Evolutionary conservation across 495 filamentous ascomycete genomes (phyloP).

Genomic region (Opeltia flavorubescens): DNA sequence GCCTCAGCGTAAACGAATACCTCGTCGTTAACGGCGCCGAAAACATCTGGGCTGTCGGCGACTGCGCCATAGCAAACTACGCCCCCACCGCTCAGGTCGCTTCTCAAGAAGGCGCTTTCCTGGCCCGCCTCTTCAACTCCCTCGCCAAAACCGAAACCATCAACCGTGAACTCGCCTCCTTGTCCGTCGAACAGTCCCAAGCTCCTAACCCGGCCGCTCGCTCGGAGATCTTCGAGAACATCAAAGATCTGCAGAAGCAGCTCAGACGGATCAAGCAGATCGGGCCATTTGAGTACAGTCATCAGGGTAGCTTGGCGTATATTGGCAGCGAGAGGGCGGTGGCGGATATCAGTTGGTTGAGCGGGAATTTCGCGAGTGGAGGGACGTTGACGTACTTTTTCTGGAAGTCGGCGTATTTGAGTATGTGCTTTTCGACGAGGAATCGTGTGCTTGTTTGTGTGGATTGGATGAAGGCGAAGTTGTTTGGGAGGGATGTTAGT

Average conservation of each 20-base stretch:
- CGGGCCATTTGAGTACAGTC: slow-evolving; percentile 93
- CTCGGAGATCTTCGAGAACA: slow-evolving; percentile 47
- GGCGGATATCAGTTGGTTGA: slow-evolving; percentile 94
- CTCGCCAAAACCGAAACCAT: slow-evolving; percentile 83
- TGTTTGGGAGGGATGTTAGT: slow-evolving; percentile 92
- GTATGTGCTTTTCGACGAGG: slow-evolving; percentile 97
- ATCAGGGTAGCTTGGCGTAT: slow-evolving; percentile 92
- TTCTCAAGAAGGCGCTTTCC: slow-evolving; percentile 87
- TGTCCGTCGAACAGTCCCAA: slow-evolving; percentile 49
- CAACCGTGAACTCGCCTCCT: slow-evolving; percentile 50
- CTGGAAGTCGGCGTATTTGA: slow-evolving; percentile 94
- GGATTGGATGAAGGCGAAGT: slow-evolving; percentile 91
- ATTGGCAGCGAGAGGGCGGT: slow-evolving; percentile 97
- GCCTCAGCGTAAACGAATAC: slow-evolving; percentile 94
- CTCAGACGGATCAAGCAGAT: slow-evolving; percentile 81
- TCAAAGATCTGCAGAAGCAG: slow-evolving; percentile 72
- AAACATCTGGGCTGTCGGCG: slow-evolving; percentile 85
- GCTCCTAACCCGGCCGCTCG: slow-evolving; percentile 43
- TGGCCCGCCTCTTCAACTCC: slow-evolving; percentile 92
- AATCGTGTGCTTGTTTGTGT: slow-evolving; percentile 85
- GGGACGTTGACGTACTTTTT: slow-evolving; percentile 76
- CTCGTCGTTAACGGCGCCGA: slow-evolving; percentile 93
- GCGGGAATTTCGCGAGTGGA: slow-evolving; percentile 83
- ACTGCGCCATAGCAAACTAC: slow-evolving; percentile 92
- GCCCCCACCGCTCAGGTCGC: slow-evolving; percentile 96